Base-by-base conservation (phyloP, 352 stramenopile species). In the Pythium volutum region DNA sequence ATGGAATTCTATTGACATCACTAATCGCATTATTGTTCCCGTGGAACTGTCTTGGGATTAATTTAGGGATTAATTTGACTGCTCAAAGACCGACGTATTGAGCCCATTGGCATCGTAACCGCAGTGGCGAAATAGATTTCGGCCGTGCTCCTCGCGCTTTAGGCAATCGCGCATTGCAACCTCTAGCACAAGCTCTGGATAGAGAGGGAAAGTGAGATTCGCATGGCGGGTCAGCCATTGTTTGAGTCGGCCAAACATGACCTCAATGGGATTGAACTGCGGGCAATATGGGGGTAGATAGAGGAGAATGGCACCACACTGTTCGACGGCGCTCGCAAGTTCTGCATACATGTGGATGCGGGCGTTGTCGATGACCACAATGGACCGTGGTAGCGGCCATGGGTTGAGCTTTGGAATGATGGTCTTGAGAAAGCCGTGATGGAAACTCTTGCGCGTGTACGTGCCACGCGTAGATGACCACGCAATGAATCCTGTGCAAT, bases 331-430 rank as follows among this genome's bases (percentile, higher is more conserved):
- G 8, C 15, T 29, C 22, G 18, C 27, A 26, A 66, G 56, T n/a
- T 56, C 26, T 15, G 31, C 52, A 39, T 47, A 45, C 10, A 56
- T n/a, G 29, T 36, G 10, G n/a, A 54, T 39, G n/a, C 47, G n/a
- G 4, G n/a, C 15, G 26, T 78, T 73, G 62, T 75, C 71, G 2
- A 75, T 26, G 18, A 70, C 50, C 2, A 72, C 68, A 45, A 74
- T 70, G 2, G 53, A 78, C n/a, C 57, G 50, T 14, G 67, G 63
- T 4, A 64, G 46, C 8, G 63, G 62, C 52, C 63, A 77, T 11
- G 66, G 59, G 48, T 77, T 74, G 0, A 78, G 55, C 15, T 62
- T 34, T 2, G 54, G 54, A 1, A 34, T n/a, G 3, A 61, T 33
- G 4, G 18, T 25, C 1, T 12, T 36, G 2, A 49, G 11, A 41